A percentile compares a stretch with the other conserved stretches of the same genome.
Conservation (phyloP, 805 yeast genomes). For the Cyberlindnera saturnus region DNA sequence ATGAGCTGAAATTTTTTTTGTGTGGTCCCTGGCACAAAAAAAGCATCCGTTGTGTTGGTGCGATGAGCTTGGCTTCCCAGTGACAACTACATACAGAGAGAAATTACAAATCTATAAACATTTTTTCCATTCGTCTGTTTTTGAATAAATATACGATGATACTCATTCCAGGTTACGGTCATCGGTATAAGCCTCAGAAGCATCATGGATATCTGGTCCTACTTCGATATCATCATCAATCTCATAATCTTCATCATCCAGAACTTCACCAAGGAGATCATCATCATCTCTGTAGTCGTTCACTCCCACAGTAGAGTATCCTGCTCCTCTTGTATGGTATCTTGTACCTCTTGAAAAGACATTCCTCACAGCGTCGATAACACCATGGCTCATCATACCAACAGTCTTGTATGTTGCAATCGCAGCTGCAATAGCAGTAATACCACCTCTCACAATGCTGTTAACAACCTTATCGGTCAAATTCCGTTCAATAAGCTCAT, state of each 20-base stretch:
- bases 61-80: background rate
- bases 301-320: conserved; percentile 15
- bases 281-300: conserved; percentile 20
- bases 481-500: conserved; percentile 54
- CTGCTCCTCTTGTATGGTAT: conserved; percentile 19
- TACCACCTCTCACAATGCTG: conserved; percentile 26
- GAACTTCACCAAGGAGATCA: conserved; percentile 19
- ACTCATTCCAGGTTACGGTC: conserved; percentile 11
- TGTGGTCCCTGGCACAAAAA: background rate
- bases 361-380: conserved; percentile 12
- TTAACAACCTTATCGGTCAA: conserved; percentile 58
- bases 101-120: background rate
- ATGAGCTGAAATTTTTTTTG: background rate
- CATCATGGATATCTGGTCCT: conserved; percentile 5
- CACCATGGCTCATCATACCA: conserved; percentile 18
- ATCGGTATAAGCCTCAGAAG: conserved; percentile 9
- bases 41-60: background rate
- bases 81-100: background rate
- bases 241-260: conserved; percentile 21
- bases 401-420: conserved; percentile 26
- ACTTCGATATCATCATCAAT: conserved; percentile 15
- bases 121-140: too few species aligned
- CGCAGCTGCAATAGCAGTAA: conserved; percentile 28
- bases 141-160: background rate
- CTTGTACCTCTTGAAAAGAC: conserved; percentile 17